Conservation (phyloP, 2,329 filamentous ascomycete genomes). For the Kalmusia sp. region DNA sequence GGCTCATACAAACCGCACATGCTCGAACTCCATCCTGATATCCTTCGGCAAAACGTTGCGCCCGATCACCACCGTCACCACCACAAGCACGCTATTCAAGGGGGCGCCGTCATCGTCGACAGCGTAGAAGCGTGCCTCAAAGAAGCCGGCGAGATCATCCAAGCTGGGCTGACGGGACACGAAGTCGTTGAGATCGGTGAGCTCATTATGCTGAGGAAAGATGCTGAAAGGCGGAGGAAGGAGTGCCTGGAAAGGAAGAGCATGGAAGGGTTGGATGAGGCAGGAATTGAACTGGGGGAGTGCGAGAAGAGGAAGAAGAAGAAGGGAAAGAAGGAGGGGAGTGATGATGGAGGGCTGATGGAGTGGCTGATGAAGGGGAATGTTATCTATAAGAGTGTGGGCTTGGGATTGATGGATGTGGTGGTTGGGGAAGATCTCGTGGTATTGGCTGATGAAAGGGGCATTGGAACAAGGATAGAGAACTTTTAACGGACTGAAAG, state of each 20-base stretch:
- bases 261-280: slow-evolving; percentile 62
- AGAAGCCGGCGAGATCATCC: slow-evolving; percentile 86
- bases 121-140: slow-evolving; percentile 80
- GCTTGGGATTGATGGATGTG: slow-evolving; percentile 72
- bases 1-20: slow-evolving; percentile 76
- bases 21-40: slow-evolving; percentile 80
- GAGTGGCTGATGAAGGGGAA: slow-evolving; percentile 70
- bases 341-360: slow-evolving; percentile 51
- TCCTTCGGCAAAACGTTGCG: slow-evolving; percentile 70
- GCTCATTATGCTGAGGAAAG: slow-evolving; percentile 69
- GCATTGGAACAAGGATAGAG: slow-evolving; percentile 63
- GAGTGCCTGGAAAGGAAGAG: slow-evolving; percentile 40
- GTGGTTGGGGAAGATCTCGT: slow-evolving; percentile 67
- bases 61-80: slow-evolving; percentile 65
- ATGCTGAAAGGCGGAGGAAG: slow-evolving; percentile 50
- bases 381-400: slow-evolving; percentile 74
- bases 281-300: slow-evolving; percentile 73
- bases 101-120: slow-evolving; percentile 67
- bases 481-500: slow-evolving; percentile 45
- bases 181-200: slow-evolving; percentile 90
- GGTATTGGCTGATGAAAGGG: slow-evolving; percentile 60
- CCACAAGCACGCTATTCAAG: slow-evolving; percentile 67
- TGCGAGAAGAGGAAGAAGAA: slow-evolving; percentile 77
- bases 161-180: slow-evolving; percentile 73
- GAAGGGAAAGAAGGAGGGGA: slow-evolving; percentile 45